Evolutionary conservation across 2,329 filamentous ascomycete species (phyloP), one percentile per base, ranked within the genome.

Genomic region (Beauveria varroae): DNA sequence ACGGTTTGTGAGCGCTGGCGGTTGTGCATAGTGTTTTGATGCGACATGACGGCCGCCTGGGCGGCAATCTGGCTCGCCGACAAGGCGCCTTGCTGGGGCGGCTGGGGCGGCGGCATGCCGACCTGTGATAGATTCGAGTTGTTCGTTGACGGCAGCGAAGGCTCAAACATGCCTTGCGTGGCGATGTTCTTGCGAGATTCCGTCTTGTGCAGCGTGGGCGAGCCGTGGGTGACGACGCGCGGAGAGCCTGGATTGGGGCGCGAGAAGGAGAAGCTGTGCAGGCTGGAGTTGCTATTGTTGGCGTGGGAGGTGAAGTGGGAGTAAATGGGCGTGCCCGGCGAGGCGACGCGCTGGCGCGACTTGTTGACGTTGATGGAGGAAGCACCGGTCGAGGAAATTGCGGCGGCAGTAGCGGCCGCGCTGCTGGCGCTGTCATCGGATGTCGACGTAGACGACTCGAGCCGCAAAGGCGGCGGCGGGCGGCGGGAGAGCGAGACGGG

Each of bases 41-140:
- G 83, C 40, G 84, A 83, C 76, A 90, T 86, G 69, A 89, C 86
- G 60, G 90, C 90, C 10, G 89, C 86, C 73, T 92, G 89, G 20
- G 89, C 89, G 44, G 90, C 90, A 65, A 92, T 91, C 72, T 91
- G 87, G 72, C 88, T 91, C n/a, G 89, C 85, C 1, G 81, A 81
- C 64, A 84, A 73, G 28, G 78, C 43, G 41, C 37, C 50, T 12
- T 54, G 58, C 49, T 26, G 46, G 72, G 14, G 73, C 65, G 49
- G 68, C 74, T 73, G 86, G 68, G 73, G 70, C 58, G 78, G 74
- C 60, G 76, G 74, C 72, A 81, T 75, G 70, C 75, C 73, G 63
- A 80, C 70, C 46, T 82, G 78, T 28, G 78, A 79, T 59, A 82
- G 75, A 70, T 82, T 86, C 65, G 83, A 84, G 2, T 74, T 76